These are phyloP conservation scores for Saccharomycopsis sp. DNA, from an alignment of 805 yeast species.

Conservation along the genomic window DNA sequence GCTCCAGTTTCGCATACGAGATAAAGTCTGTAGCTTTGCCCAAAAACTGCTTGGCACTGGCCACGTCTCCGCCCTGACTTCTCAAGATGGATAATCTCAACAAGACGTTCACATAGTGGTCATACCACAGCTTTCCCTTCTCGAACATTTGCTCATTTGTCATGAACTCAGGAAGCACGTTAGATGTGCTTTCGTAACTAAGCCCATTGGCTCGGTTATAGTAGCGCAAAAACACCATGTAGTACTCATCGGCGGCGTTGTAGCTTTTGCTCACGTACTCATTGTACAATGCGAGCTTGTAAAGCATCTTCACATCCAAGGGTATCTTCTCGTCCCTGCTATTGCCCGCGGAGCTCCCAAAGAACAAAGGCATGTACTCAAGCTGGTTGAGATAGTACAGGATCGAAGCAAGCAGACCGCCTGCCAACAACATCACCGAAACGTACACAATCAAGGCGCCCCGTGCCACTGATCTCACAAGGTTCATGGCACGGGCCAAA, in stretches of 20 bases:
- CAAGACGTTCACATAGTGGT: slow-evolving; percentile 32
- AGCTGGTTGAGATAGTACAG: slow-evolving; percentile 11
- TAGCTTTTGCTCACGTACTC: slow-evolving; percentile 31
- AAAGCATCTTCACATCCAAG: slow-evolving; percentile 1
- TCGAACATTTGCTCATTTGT: slow-evolving; percentile 23
- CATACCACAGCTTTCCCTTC: slow-evolving; percentile 27
- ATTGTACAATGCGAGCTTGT: slow-evolving; percentile 31
- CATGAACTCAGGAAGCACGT: slow-evolving; percentile 22
- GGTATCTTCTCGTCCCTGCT: too few species aligned
- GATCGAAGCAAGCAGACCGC: slow-evolving; percentile 3
- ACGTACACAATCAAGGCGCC: slow-evolving; percentile 18
- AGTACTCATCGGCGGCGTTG: slow-evolving; percentile 28
- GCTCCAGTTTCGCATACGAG: slow-evolving; percentile 7
- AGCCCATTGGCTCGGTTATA: slow-evolving; percentile 28
- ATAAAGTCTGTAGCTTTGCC: slow-evolving; percentile 27
- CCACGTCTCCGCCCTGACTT: slow-evolving; percentile 24
- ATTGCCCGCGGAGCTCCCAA: too few species aligned
- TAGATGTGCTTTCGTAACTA: slow-evolving; percentile 22
- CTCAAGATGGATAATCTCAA: slow-evolving; percentile 32
- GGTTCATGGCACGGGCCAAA: slow-evolving; percentile 4
- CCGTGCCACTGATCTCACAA: slow-evolving; percentile 15
- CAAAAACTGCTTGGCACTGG: slow-evolving; percentile 25
- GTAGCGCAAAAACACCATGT: slow-evolving; percentile 27
- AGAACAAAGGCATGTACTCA: slow-evolving; percentile 16
- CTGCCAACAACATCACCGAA: slow-evolving; percentile 10